A percentile compares a stretch with the other conserved stretches of the same genome.
Evolutionary conservation across 192 early-diverging fungal genomes (phyloP).

Genomic region (Entrophospora sp.): DNA sequence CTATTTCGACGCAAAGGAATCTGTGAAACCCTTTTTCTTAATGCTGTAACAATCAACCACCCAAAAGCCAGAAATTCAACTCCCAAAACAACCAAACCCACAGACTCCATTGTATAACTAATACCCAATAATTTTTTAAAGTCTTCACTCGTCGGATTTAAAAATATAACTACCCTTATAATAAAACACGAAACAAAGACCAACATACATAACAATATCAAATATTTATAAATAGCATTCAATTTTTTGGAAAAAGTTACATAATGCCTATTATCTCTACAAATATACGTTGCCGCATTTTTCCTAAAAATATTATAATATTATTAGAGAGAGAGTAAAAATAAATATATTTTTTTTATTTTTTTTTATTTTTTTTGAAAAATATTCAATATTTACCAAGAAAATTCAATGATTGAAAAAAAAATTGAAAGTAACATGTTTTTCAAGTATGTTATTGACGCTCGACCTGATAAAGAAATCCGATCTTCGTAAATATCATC

Average conservation of each 20-base stretch:
- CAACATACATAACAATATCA: neutral
- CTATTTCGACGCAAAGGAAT: neutral
- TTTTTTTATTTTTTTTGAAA: too few relatives aligned
- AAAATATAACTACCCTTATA: neutral
- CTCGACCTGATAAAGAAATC: neutral
- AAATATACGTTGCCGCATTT: neutral
- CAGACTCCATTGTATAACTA: neutral
- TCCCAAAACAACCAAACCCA: neutral
- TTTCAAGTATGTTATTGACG: neutral
- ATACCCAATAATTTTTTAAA: neutral
- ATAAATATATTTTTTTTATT: too few relatives aligned
- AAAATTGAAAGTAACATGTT: neutral
- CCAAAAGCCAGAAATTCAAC: neutral
- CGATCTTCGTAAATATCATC: neutral
- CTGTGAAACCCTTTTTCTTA: neutral
- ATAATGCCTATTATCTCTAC: neutral
- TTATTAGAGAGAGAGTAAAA: too few relatives aligned
- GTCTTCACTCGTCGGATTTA: neutral
- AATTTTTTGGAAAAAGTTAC: neutral
- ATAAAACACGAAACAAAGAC: neutral
- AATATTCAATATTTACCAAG: too few relatives aligned
- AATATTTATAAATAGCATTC: neutral
- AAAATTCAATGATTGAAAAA: neutral
- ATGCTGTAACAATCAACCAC: neutral
- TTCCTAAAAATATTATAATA: too few relatives aligned